Percentiles rank a stretch among this genome's conserved stretches.
These are phyloP conservation scores for Trichophyton equinum DNA, from an alignment of 2,329 filamentous ascomycete species.

Conservation along the genomic window DNA sequence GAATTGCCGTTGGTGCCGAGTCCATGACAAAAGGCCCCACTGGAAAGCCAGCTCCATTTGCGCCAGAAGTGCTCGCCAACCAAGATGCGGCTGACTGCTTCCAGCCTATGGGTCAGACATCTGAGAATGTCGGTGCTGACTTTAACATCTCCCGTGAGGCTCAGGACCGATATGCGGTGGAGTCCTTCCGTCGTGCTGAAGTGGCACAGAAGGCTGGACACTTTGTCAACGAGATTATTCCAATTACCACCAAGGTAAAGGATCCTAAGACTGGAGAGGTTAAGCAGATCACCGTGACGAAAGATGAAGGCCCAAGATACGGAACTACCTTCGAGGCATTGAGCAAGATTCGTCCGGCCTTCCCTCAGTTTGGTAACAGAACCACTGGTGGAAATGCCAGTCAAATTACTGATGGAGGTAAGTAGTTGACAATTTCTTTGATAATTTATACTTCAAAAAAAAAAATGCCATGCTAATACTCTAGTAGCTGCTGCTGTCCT, in stretches of 20 bases:
- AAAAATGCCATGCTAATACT: slow-evolving; percentile 1
- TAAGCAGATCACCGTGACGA: slow-evolving; percentile 64
- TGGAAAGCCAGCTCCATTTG: slow-evolving; percentile 55
- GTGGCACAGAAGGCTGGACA: slow-evolving; percentile 77
- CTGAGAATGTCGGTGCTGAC: slow-evolving; percentile 86
- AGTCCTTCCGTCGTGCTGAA: slow-evolving; percentile 81
- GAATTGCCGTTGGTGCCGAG: slow-evolving; percentile 79
- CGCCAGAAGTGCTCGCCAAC: slow-evolving; percentile 59
- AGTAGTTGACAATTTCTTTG: slow-evolving; percentile 15
- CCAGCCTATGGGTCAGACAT: slow-evolving; percentile 96
- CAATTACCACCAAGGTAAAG: slow-evolving; percentile 70
- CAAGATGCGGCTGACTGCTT: slow-evolving; percentile 76
- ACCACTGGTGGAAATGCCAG: slow-evolving; percentile 89
- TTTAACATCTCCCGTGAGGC: slow-evolving; percentile 69
- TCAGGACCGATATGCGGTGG: slow-evolving; percentile 76
- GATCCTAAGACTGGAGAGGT: slow-evolving; percentile 68
- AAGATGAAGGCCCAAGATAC: slow-evolving; percentile 80
- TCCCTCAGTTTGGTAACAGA: slow-evolving; percentile 74
- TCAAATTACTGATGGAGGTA: slow-evolving; percentile 84
- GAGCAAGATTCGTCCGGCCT: slow-evolving; percentile 75
- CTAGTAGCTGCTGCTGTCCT: slow-evolving; percentile 37
- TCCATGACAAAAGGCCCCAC: slow-evolving; percentile 69
- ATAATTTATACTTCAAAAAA: neutral
- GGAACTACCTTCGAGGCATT: slow-evolving; percentile 78
- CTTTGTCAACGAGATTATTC: slow-evolving; percentile 89